Conservation (phyloP, 805 yeast genomes). For the Yarrowia sp. region DNA sequence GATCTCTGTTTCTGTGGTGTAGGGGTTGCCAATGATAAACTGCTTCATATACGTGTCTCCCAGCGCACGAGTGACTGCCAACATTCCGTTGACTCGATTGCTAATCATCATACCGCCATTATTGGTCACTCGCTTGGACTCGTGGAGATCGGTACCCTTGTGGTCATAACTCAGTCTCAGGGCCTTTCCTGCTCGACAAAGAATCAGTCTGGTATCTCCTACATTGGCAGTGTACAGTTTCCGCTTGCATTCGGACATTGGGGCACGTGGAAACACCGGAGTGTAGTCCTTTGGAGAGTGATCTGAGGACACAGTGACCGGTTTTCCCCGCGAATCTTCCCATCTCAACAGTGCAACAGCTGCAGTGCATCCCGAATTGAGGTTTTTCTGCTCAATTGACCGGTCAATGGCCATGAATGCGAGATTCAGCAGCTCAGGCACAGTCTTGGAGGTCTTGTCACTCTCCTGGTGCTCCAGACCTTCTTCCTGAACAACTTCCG, state of each 20-base stretch:
- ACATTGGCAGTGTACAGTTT: slow-evolving; percentile 93
- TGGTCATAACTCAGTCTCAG: slow-evolving; percentile 89
- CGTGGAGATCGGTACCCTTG: slow-evolving; percentile 83
- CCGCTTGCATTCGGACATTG: slow-evolving; percentile 49
- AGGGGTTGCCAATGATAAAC: slow-evolving; percentile 87
- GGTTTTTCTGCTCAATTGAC: slow-evolving; percentile 63
- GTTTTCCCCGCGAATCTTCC: slow-evolving; percentile 56
- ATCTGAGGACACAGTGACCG: slow-evolving; percentile 39
- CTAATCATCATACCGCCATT: slow-evolving; percentile 89
- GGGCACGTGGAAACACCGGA: slow-evolving; percentile 6
- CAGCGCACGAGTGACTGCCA: slow-evolving; percentile 91
- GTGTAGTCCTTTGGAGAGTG: slow-evolving; percentile 19
- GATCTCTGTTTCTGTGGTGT: slow-evolving; percentile 85
- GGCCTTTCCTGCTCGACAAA: slow-evolving; percentile 77
- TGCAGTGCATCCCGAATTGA: slow-evolving; percentile 90
- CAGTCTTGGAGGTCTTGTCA: background rate
- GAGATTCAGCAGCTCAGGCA: slow-evolving; percentile 55
- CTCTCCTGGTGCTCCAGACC: slow-evolving; percentile 5
- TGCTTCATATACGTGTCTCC: slow-evolving; percentile 95
- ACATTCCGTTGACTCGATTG: slow-evolving; percentile 91
- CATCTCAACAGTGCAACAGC: slow-evolving; percentile 90
- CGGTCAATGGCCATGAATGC: slow-evolving; percentile 80
- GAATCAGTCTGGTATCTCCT: slow-evolving; percentile 87
- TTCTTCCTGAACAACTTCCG: background rate
- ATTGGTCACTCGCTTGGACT: slow-evolving; percentile 73